Evolutionary conservation across 768 basidiomycete genomes (phyloP), one percentile per base, ranked within the genome.

Genomic region (Trametes gibbosa): DNA sequence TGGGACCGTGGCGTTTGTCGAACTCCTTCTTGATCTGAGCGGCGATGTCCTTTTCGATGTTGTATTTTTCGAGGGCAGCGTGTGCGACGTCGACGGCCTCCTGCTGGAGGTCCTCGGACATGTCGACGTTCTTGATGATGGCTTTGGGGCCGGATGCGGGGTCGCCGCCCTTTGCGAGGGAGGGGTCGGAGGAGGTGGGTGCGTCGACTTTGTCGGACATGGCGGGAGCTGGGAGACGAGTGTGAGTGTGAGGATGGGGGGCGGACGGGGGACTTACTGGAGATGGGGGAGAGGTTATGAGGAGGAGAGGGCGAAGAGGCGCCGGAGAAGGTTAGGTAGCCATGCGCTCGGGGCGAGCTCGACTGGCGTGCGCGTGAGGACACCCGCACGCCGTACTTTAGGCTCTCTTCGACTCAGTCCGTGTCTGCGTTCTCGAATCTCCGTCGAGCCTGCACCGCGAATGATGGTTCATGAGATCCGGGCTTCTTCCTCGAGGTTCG

Each of bases 21-120:
- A 95, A 94, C 78, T 97, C 94, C 76, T 95, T 95, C 84, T 98
- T 98, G 84, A 98, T 91, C 74, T 91, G 87, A 41, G 95, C 94
- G 16, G 96, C 96, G 71, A 98, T 94, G 74, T 98, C 96, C 76
- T 97, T 98, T 81, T 98, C 96, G 78, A 97, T 89, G 74, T 83
- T 87, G 78, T 86, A 92, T 74, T 92, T 90, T 67, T 95, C 89
- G 73, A 98, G 82, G 1, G 95, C 92, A 23, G 85, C 80, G 17
- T 84, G 83, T 39, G 93, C 86, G 68, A 95, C 85, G 68, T 97
- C 92, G 66, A 98, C 90, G 66, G 86, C 85, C 77, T 92, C 90
- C 75, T 94, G 90, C 75, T 97, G 94, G 92, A 97, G 90, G 71
- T 96, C 93, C 66, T 97, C 94, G 68, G 77, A 82, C 95, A 97